Base-by-base conservation (phyloP, 306 rosid genomes). In the Malus fusca region DNA sequence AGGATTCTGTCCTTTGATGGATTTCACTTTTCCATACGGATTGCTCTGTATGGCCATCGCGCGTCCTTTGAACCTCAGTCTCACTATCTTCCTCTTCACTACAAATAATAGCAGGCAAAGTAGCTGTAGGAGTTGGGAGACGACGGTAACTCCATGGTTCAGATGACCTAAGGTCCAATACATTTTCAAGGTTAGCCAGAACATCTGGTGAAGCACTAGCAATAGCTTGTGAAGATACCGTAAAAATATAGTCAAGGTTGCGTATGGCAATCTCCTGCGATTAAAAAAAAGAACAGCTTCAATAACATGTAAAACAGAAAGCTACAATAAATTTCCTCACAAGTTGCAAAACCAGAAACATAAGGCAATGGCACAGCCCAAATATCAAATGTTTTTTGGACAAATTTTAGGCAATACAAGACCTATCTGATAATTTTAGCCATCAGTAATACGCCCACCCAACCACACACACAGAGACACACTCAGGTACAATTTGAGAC, bases 41-140 rank as follows among this genome's bases (percentile, higher is more conserved):
- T 66, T 77, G 59, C 70, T 82, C 85, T 62, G 72, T 80, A 55
- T 83, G 90, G 71, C 82, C 81, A 42, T 89, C 84, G 12, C 85
- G 87, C 37, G 80, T 83, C 82, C 90, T 90, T 71, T 82, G 85
- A 77, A 78, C 74, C 82, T 88, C 97, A 5, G 43, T 78, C 72
- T 90, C 95, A 43, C 89, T 86, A 79, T 85, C 92, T 66, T 91
- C 98, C 88, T 89, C 98, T 85, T 92, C 98, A 71, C 95, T 92
- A 68, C 90, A 77, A 56, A 92, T 81, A 75, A 92, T 75, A 68
- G 90, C 97, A 55, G 96, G 97, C 62, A 89, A 86, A 72, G 97
- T 90, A 60, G 98, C 97, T 59, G 98, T 95, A 40, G 92, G 93
- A 62, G 95, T 89, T 56, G 98, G 98, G 69, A 92, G 88, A 51